A percentile compares a stretch with the other conserved stretches of the same genome.
phyloP scores from a whole-genome alignment of 495 filamentous ascomycete species.

The Aspergillus diversus region DNA sequence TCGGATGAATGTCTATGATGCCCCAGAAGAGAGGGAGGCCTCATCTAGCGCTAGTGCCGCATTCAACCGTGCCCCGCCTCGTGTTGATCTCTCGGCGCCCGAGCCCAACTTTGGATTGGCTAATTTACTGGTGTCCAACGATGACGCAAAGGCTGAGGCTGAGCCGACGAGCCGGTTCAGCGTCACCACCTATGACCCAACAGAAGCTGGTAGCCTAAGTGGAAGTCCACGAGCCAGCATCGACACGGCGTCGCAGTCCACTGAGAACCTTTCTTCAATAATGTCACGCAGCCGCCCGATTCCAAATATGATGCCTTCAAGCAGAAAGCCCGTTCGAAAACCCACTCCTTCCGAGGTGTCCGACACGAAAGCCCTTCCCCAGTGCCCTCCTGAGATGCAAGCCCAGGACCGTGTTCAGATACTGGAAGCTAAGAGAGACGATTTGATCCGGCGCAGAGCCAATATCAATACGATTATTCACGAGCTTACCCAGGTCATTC shows the following conservation, averaged over 20 bases:
- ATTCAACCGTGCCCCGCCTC: slow-evolving; percentile 27
- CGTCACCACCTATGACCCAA: slow-evolving; percentile 69
- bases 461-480: slow-evolving; percentile 74
- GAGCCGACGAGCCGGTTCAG: slow-evolving; percentile 73
- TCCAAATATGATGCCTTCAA: slow-evolving; percentile 44
- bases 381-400: slow-evolving; percentile 57
- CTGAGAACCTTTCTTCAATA: slow-evolving; percentile 43
- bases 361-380: slow-evolving; percentile 53
- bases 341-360: slow-evolving; percentile 57
- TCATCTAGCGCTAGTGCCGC: slow-evolving; percentile 17
- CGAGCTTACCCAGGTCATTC: slow-evolving; percentile 67
- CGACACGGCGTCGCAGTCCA: slow-evolving; percentile 39
- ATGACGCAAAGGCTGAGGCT: slow-evolving; percentile 10
- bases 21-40: slow-evolving; percentile 16
- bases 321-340: slow-evolving; percentile 51
- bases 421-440: slow-evolving; percentile 67
- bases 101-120: slow-evolving; percentile 28
- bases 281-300: slow-evolving; percentile 54
- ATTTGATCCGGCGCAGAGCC: slow-evolving; percentile 64
- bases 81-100: slow-evolving; percentile 27
- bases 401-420: slow-evolving; percentile 66
- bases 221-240: slow-evolving; percentile 49
- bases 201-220: slow-evolving; percentile 39
- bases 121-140: slow-evolving; percentile 33
- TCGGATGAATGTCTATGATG: slow-evolving; percentile 12